These are phyloP conservation scores for Neodidymelliopsis sp. DNA, from an alignment of 2,329 filamentous ascomycete species.

Conservation along the genomic window DNA sequence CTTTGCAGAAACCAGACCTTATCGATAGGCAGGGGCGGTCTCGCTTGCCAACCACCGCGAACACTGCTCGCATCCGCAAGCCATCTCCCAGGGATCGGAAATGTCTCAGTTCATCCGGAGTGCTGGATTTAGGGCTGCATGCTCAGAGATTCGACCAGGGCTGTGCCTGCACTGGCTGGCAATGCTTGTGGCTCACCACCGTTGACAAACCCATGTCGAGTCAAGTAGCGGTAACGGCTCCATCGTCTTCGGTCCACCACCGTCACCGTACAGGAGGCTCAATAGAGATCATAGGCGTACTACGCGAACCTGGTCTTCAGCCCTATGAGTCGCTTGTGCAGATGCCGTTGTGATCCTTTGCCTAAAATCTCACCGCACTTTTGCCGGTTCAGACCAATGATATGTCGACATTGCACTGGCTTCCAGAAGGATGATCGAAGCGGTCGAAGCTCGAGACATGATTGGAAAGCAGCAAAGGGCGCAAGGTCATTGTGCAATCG, in stretches of 20 bases:
- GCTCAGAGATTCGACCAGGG: neutral
- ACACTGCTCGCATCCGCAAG: constrained; percentile 15
- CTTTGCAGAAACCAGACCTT: neutral
- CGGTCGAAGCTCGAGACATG: neutral
- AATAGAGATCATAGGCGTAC: constrained; percentile 1
- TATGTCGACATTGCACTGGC: neutral
- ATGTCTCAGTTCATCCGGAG: constrained; percentile 15
- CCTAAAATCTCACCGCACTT: constrained; percentile 38
- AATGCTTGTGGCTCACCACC: constrained; percentile 19
- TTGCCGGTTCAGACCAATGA: constrained; percentile 23
- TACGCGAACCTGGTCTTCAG: constrained; percentile 26
- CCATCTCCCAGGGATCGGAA: constrained; percentile 15
- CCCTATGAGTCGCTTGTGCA: constrained; percentile 30
- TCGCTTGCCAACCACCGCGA: constrained; percentile 7
- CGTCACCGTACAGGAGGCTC: constrained; percentile 13
- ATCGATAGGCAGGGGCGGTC: constrained; percentile 7
- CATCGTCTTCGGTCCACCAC: constrained; percentile 9
- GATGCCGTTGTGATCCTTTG: constrained; percentile 20
- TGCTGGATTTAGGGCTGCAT: constrained; percentile 15
- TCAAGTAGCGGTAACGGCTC: constrained; percentile 27
- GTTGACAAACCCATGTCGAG: constrained; percentile 15
- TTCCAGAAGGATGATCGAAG: constrained; percentile 11
- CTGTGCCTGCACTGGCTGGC: constrained; percentile 22
- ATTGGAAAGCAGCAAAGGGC: constrained; percentile 4
- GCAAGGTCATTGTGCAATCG: neutral